Evolutionary conservation across 83 land plant species (phyloP).

Genomic region (Larix sibirica): DNA sequence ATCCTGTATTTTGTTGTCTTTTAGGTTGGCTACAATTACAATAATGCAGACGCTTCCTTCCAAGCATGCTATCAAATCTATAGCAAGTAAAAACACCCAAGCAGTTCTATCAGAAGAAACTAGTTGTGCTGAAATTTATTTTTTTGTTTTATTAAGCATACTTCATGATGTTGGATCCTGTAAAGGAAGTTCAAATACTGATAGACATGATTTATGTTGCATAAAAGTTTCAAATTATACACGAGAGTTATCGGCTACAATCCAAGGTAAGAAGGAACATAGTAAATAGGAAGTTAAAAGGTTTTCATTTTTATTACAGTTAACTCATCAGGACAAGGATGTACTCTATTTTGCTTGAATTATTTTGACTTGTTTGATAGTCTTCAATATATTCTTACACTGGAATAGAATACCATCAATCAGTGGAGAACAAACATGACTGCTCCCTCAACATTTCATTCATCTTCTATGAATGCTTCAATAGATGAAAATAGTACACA

Average conservation of each 20-base stretch:
- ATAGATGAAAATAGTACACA: conserved; percentile 2
- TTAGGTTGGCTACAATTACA: neutral
- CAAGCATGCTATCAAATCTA: neutral
- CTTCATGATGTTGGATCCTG: neutral
- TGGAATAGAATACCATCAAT: neutral
- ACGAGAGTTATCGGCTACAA: neutral
- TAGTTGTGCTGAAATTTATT: neutral
- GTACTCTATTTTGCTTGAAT: neutral
- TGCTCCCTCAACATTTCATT: neutral
- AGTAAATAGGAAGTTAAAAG: neutral
- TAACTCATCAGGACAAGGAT: neutral
- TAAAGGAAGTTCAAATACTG: neutral
- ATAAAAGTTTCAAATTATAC: neutral
- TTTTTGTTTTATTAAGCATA: neutral
- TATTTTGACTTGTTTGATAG: neutral
- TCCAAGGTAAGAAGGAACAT: neutral
- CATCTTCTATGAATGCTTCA: neutral
- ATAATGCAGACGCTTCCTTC: neutral
- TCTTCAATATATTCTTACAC: neutral
- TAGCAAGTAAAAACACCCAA: neutral
- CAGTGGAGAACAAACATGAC: neutral
- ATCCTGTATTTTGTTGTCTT: no score
- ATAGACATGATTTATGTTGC: neutral
- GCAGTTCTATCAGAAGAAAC: neutral
- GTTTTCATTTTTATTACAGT: neutral